Conservation (phyloP, 768 basidiomycete genomes). For the Agaricus blazei region DNA sequence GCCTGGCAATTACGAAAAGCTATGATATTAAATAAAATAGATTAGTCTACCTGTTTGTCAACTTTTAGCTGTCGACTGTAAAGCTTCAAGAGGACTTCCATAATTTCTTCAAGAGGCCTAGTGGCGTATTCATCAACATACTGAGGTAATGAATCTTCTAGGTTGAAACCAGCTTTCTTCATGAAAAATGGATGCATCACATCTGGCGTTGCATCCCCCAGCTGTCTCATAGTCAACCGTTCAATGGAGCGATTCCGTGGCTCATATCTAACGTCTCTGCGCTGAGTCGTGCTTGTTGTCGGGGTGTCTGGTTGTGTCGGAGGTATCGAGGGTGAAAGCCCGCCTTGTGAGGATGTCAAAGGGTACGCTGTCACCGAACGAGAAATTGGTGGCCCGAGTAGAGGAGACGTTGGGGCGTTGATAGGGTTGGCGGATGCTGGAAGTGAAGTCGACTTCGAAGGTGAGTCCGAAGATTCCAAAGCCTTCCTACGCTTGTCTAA, state of each 20-base stretch:
- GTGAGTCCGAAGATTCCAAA: conserved; percentile 27
- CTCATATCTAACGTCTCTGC: conserved; percentile 41
- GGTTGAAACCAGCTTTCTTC: conserved; percentile 78
- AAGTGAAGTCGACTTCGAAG: conserved; percentile 26
- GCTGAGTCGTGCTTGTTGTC: conserved; percentile 12
- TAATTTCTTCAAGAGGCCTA: conserved; percentile 77
- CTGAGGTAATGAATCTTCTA: conserved; percentile 81
- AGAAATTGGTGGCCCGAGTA: conserved; percentile 13
- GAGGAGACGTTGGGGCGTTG: conserved; percentile 18
- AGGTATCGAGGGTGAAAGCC: neutral
- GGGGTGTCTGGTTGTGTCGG: neutral
- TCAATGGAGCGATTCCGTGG: conserved; percentile 64
- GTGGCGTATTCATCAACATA: conserved; percentile 87
- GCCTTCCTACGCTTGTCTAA: conserved; percentile 27
- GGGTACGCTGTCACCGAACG: conserved; percentile 14
- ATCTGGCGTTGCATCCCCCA: conserved; percentile 86
- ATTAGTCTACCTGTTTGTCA: conserved; percentile 14
- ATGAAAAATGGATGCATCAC: conserved; percentile 86
- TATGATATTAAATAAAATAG: conserved; percentile 3
- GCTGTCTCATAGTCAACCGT: conserved; percentile 77
- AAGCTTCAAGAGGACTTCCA: conserved; percentile 70
- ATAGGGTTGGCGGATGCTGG: conserved; percentile 15
- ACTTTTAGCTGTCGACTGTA: conserved; percentile 66
- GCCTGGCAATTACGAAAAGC: neutral
- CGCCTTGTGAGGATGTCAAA: neutral